Percentiles rank a stretch among this genome's conserved stretches.
These are phyloP conservation scores for Herpetomonas samuelpessoai DNA, from an alignment of 208 protist genomes.

Conservation along the genomic window DNA sequence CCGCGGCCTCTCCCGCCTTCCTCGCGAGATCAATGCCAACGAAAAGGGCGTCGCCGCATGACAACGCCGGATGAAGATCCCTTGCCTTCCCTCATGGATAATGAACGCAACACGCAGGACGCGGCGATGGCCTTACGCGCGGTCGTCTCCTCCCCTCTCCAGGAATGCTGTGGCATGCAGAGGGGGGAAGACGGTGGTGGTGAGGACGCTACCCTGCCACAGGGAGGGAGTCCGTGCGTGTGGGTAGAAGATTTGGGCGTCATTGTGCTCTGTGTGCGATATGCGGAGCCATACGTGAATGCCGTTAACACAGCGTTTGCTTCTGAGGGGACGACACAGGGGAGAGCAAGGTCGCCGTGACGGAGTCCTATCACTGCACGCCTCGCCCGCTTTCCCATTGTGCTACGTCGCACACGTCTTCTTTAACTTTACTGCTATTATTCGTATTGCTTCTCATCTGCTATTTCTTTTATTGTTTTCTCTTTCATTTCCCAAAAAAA, in stretches of 20 bases:
- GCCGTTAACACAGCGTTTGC: constrained; percentile 8
- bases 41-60: not conserved
- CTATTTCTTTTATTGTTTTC: not conserved
- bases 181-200: not conserved
- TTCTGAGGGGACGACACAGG: not conserved
- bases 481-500: no score
- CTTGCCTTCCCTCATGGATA: not conserved
- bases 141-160: not conserved
- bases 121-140: not conserved
- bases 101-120: not conserved
- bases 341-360: no score
- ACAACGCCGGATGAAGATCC: not conserved
- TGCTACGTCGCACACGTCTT: no score
- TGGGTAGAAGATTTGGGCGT: constrained; percentile 7
- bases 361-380: no score
- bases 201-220: no score
- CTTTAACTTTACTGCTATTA: not conserved
- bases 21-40: not conserved
- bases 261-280: not conserved
- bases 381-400: no score
- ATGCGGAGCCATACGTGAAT: constrained; percentile 15
- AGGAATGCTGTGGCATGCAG: not conserved
- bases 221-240: not conserved
- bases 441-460: not conserved
- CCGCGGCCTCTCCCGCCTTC: not conserved